Percentiles rank a stretch among this genome's conserved stretches.
Evolutionary conservation across 371 early-diverging fungal species (phyloP).

Genomic region (Rhizopus stolonifer): DNA sequence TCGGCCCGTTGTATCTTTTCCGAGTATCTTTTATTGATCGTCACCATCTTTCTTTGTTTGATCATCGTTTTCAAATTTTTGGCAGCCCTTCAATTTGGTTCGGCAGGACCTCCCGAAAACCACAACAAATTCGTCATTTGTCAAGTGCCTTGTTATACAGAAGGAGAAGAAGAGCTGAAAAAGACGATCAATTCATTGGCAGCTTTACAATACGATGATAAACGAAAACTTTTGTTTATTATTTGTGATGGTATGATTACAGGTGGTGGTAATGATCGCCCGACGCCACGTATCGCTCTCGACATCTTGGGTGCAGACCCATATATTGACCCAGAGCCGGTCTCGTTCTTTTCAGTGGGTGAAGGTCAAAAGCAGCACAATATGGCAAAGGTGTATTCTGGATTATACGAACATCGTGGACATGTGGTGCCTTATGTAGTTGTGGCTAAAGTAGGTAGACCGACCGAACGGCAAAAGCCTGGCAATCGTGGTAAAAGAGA

Average conservation of each 20-base stretch:
- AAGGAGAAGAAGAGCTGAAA: conserved; percentile 91
- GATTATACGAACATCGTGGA: conserved; percentile 85
- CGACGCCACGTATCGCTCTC: conserved; percentile 94
- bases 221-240: conserved; percentile 81
- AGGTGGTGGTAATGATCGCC: conserved; percentile 92
- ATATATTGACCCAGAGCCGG: conserved; percentile 80
- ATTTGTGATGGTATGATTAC: conserved; percentile 80
- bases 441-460: conserved; percentile 87
- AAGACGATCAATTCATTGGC: conserved; percentile 93
- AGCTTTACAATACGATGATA: conserved; percentile 86
- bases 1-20: conserved; percentile 80
- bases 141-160: conserved; percentile 96
- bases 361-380: conserved; percentile 88
- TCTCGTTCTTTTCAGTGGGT: conserved; percentile 86
- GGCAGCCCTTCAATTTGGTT: conserved; percentile 84
- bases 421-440: conserved; percentile 91
- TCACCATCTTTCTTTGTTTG: conserved; percentile 74
- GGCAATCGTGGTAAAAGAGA: conserved; percentile 99
- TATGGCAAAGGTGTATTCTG: conserved; percentile 96
- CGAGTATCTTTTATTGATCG: conserved; percentile 78
- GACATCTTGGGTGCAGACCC: conserved; percentile 89
- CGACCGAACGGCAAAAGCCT: conserved; percentile 70
- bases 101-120: conserved; percentile 59
- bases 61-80: conserved; percentile 91
- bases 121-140: conserved; percentile 90